Evolutionary conservation across 441 rosid genomes (phyloP).

Genomic region (Isatis lusitanica): DNA sequence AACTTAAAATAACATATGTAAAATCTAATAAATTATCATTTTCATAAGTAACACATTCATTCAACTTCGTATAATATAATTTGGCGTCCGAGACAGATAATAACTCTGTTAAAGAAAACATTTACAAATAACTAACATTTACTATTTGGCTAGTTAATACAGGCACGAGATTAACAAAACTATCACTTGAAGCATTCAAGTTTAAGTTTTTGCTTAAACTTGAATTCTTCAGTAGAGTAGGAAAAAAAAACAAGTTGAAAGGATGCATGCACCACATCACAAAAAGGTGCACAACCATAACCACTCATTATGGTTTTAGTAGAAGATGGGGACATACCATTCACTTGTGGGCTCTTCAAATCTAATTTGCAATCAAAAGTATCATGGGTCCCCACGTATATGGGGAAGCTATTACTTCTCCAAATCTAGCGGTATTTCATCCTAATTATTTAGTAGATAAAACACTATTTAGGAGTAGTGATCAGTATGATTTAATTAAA

Average conservation of each 20-base stretch:
- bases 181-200: neutral
- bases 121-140: neutral
- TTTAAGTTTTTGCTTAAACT: neutral
- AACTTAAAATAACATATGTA: too few species aligned
- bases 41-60: too few species aligned
- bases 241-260: neutral
- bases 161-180: neutral
- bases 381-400: slow-evolving; percentile 30
- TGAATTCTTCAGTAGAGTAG: neutral
- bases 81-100: neutral
- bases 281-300: slow-evolving; percentile 31
- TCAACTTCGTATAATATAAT: too few species aligned
- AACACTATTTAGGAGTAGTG: neutral
- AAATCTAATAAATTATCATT: too few species aligned
- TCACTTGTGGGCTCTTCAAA: slow-evolving; percentile 44
- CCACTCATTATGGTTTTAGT: slow-evolving; percentile 38
- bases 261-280: slow-evolving; percentile 31
- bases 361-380: slow-evolving; percentile 44
- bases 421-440: slow-evolving; percentile 14
- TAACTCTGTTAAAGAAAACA: neutral
- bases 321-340: slow-evolving; percentile 46
- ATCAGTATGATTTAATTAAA: slow-evolving; percentile 14
- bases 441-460: neutral
- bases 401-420: slow-evolving; percentile 15
- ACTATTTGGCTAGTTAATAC: neutral